A percentile compares a stretch with the other conserved stretches of the same genome.
phyloP scores from a whole-genome alignment of 2,329 filamentous ascomycete genomes.

The Fusarium avenaceum region DNA sequence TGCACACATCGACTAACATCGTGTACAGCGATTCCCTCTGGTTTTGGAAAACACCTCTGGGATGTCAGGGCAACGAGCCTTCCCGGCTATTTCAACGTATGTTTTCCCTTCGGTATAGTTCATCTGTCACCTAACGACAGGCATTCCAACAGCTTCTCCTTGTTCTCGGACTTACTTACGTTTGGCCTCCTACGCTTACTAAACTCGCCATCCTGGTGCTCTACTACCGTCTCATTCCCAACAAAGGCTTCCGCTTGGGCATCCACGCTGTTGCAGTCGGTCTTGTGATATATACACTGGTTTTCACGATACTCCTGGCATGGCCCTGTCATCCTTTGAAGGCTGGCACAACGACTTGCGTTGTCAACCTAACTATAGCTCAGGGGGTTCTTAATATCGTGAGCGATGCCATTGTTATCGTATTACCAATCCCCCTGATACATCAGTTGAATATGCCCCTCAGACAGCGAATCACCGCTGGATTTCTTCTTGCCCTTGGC shows the following conservation, averaged over 20 bases:
- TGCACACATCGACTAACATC: too few relatives aligned
- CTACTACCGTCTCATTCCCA: constrained; percentile 9
- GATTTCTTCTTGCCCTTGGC: constrained; percentile 6
- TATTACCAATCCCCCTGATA: constrained; percentile 3
- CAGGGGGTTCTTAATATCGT: constrained; percentile 18
- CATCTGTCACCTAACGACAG: too few relatives aligned
- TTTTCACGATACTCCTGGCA: constrained; percentile 8
- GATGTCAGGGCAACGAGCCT: not conserved
- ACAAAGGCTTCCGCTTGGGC: not conserved
- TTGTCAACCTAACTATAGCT: constrained; percentile 10
- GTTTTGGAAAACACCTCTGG: constrained; percentile 19
- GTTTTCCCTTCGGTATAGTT: too few relatives aligned
- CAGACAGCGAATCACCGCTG: constrained; percentile 6
- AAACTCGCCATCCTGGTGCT: constrained; percentile 15
- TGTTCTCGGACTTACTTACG: constrained; percentile 5
- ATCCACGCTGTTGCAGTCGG: constrained; percentile 6
- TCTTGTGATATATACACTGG: constrained; percentile 4
- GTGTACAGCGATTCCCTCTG: constrained; percentile 4
- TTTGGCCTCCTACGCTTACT: constrained; percentile 16
- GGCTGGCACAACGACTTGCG: not conserved
- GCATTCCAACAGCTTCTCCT: not conserved
- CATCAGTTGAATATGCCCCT: constrained; percentile 12
- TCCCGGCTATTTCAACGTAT: not conserved
- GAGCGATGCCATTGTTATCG: constrained; percentile 6
- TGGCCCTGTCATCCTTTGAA: constrained; percentile 19